Percentiles rank a stretch among this genome's conserved stretches.
Conservation (phyloP, 2,329 filamentous ascomycete genomes). For the Ophioceras dolichostomum region DNA sequence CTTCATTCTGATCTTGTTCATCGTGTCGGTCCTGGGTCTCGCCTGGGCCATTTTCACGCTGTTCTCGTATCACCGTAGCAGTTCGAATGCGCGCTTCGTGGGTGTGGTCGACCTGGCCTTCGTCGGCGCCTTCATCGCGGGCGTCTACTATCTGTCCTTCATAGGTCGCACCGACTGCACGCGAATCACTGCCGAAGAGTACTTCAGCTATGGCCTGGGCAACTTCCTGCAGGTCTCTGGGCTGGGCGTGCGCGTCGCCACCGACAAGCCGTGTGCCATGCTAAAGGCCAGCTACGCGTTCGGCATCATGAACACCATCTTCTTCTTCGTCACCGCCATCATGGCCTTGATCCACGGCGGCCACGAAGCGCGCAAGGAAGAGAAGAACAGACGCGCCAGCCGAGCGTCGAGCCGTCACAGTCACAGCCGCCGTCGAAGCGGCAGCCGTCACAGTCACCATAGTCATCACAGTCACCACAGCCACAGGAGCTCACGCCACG, state of each 20-base stretch:
- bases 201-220: constrained; percentile 48
- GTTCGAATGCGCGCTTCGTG: constrained; percentile 48
- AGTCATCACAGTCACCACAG: constrained; percentile 24
- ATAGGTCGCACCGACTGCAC: constrained; percentile 57
- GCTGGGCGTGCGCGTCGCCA: constrained; percentile 36
- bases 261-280: constrained; percentile 78
- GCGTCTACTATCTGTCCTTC: constrained; percentile 45
- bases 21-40: constrained; percentile 49
- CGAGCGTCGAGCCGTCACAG: constrained; percentile 29
- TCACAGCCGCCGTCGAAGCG: constrained; percentile 20
- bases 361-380: constrained; percentile 22
- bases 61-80: constrained; percentile 53
- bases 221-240: constrained; percentile 44
- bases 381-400: constrained; percentile 28
- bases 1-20: constrained; percentile 55
- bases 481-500: constrained; percentile 23
- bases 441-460: constrained; percentile 5
- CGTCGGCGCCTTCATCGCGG: constrained; percentile 51
- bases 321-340: constrained; percentile 67
- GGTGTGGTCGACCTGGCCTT: constrained; percentile 47
- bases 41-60: constrained; percentile 54
- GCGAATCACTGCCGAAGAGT: constrained; percentile 33
- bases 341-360: constrained; percentile 51
- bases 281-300: constrained; percentile 84
- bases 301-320: constrained; percentile 74